These are phyloP conservation scores for Kickxella alabastrina DNA, from an alignment of 192 early-diverging fungal genomes.

Conservation along the genomic window DNA sequence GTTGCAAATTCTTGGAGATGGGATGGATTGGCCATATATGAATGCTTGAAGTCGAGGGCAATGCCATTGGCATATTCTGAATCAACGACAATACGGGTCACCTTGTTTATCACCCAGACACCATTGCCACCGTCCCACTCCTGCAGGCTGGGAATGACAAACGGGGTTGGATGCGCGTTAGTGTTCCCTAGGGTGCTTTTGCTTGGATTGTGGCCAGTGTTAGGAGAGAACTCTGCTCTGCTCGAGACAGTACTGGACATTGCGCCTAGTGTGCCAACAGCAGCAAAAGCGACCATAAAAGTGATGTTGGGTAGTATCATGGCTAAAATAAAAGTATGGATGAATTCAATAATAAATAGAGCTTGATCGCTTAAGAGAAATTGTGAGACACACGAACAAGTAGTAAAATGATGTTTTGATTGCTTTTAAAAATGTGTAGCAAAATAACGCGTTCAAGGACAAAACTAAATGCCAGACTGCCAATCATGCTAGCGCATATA, in stretches of 20 bases:
- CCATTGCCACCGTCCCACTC: conserved; percentile 37
- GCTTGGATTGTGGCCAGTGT: not conserved
- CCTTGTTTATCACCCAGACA: conserved; percentile 26
- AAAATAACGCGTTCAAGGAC: too few relatives aligned
- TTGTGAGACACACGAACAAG: too few relatives aligned
- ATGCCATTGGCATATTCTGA: conserved; percentile 30
- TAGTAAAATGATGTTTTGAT: too few relatives aligned
- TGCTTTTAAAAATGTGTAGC: too few relatives aligned
- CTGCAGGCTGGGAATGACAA: conserved; percentile 42
- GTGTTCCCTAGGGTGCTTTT: conserved; percentile 2
- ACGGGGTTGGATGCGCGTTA: conserved; percentile 29
- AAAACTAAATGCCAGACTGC: too few relatives aligned
- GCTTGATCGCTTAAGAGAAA: too few relatives aligned
- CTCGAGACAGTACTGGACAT: conserved; percentile 25
- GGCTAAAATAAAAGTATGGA: too few relatives aligned
- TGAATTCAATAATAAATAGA: too few relatives aligned
- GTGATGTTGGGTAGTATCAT: too few relatives aligned
- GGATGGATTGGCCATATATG: conserved; percentile 41
- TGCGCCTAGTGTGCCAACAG: conserved; percentile 16
- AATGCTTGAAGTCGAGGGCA: conserved; percentile 18
- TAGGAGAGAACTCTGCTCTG: not conserved
- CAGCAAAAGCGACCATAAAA: conserved; percentile 30
- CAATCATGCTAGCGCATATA: too few relatives aligned
- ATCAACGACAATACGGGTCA: conserved; percentile 38
- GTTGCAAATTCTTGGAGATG: conserved; percentile 30